Conservation (phyloP, 1,139 yeast species). For the Blastobotrys proliferans region DNA sequence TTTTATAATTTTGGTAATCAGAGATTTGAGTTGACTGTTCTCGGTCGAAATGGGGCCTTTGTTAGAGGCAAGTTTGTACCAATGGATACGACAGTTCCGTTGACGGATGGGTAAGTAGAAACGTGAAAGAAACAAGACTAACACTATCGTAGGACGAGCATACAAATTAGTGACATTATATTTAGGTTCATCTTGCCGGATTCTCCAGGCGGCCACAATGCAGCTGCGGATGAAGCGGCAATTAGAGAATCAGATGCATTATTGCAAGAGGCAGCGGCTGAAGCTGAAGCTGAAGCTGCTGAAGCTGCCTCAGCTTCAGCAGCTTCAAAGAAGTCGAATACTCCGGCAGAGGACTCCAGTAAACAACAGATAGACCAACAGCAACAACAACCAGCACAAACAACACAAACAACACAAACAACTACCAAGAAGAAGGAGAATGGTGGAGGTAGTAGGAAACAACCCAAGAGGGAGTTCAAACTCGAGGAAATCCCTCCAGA, state of each 20-base stretch:
- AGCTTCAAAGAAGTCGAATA: constrained; percentile 1
- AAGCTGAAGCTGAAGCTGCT: constrained; percentile 1
- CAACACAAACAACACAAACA: constrained; percentile 6
- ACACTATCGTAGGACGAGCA: constrained; percentile 51
- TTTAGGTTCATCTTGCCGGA: constrained; percentile 78
- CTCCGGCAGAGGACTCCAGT: neutral
- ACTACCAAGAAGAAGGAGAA: constrained; percentile 17
- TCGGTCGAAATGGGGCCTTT: constrained; percentile 95
- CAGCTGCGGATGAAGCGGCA: neutral
- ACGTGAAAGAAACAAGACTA: constrained; percentile 5
- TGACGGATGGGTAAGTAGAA: constrained; percentile 46
- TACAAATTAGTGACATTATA: constrained; percentile 90
- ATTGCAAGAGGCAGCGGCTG: neutral
- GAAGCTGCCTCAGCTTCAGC: constrained; percentile 1
- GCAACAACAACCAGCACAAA: neutral
- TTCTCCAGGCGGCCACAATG: constrained; percentile 4
- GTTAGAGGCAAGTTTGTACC: constrained; percentile 86
- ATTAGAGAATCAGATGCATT: neutral
- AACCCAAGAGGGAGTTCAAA: constrained; percentile 31
- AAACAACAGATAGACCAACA: neutral
- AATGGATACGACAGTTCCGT: constrained; percentile 83
- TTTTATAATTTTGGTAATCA: constrained; percentile 95
- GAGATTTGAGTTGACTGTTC: constrained; percentile 79
- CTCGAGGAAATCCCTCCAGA: constrained; percentile 77
- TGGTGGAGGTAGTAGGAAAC: constrained; percentile 9